phyloP scores from a whole-genome alignment of 2,329 filamentous ascomycete genomes.

The Curvularia spicifera region DNA sequence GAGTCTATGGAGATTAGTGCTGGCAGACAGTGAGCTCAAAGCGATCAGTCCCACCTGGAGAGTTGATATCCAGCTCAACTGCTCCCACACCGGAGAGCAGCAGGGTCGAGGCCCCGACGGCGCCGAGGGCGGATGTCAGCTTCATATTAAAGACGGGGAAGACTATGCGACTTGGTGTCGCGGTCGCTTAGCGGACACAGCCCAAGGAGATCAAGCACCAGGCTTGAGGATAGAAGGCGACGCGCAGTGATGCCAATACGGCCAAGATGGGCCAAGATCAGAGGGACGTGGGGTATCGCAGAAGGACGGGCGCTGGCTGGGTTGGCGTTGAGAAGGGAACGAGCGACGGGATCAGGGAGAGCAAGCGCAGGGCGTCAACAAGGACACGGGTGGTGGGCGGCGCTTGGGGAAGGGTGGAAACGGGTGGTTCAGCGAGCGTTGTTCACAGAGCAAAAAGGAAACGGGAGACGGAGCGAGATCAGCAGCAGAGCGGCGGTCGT shows the following conservation, averaged over 20 bases:
- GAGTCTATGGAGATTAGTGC: conserved; percentile 58
- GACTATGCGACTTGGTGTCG: conserved; percentile 12
- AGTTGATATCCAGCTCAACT: conserved; percentile 40
- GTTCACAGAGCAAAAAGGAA: conserved; percentile 11
- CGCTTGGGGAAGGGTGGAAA: conserved; percentile 1
- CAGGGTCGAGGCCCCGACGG: conserved; percentile 41
- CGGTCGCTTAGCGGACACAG: conserved; percentile 16
- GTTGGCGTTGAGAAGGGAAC: conserved; percentile 36
- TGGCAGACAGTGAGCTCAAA: neutral
- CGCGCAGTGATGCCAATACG: conserved; percentile 6
- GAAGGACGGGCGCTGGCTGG: conserved; percentile 24
- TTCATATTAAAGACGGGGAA: conserved; percentile 40
- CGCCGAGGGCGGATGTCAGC: conserved; percentile 40
- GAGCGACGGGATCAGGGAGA: conserved; percentile 36
- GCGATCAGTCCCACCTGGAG: conserved; percentile 32
- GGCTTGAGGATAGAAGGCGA: conserved; percentile 24
- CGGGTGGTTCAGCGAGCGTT: conserved; percentile 22
- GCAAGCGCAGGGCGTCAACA: conserved; percentile 16
- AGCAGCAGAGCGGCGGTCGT: conserved; percentile 19
- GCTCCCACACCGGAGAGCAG: conserved; percentile 42
- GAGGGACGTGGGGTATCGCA: conserved; percentile 12
- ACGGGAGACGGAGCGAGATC: conserved; percentile 10
- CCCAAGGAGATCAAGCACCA: conserved; percentile 34
- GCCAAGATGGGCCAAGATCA: conserved; percentile 1
- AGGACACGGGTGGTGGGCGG: neutral